Conservation (phyloP, 257 asterid genomes). For the Petunia axillaris region DNA sequence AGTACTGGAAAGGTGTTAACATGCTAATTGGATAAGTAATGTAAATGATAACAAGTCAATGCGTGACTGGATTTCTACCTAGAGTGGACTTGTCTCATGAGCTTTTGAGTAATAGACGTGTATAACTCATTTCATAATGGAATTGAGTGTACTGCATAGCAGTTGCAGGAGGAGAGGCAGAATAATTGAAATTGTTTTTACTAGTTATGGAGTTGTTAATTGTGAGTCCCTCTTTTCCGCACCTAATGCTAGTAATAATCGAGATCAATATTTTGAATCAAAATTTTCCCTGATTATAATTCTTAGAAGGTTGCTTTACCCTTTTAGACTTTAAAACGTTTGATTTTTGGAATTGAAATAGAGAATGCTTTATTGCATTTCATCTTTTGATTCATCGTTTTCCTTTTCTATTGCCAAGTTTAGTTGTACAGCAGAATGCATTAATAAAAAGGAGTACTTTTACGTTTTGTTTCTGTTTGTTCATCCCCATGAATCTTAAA, state of each 20-base stretch:
- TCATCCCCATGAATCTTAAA: not conserved
- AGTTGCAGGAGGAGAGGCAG: too few species aligned
- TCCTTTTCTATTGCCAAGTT: not conserved
- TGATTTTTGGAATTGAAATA: not conserved
- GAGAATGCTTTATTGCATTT: not conserved
- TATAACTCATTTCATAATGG: too few species aligned
- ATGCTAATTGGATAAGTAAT: too few species aligned
- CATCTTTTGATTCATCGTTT: not conserved
- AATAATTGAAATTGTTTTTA: too few species aligned
- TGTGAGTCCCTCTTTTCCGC: slow-evolving; percentile 27
- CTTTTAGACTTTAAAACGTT: not conserved
- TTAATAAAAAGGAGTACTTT: not conserved
- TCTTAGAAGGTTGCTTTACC: not conserved
- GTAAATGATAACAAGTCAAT: too few species aligned
- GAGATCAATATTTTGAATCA: not conserved
- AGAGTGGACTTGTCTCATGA: too few species aligned
- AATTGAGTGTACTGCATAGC: too few species aligned
- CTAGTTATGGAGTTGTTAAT: not conserved
- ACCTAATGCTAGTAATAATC: not conserved
- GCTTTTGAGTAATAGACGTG: too few species aligned
- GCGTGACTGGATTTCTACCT: too few species aligned
- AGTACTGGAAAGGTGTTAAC: too few species aligned
- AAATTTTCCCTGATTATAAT: not conserved
- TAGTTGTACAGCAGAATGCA: not conserved
- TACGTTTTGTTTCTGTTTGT: not conserved